Conservation (phyloP, 495 filamentous ascomycete genomes). For the Xylaria longipes region DNA sequence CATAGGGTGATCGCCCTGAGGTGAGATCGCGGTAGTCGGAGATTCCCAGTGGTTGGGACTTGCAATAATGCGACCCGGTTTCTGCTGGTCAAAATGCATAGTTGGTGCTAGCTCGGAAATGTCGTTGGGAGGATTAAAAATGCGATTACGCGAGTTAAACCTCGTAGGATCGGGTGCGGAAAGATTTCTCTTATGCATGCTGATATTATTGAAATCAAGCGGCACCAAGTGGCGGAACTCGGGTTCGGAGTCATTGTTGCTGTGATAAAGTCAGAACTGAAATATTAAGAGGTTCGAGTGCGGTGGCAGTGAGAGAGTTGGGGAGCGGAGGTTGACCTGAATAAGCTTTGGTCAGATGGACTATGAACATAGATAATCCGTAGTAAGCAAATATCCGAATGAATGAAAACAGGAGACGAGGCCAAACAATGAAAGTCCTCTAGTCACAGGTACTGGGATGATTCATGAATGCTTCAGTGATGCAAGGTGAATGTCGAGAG, state of each 20-base stretch:
- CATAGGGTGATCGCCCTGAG: neutral
- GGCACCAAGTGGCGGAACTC: constrained; percentile 31
- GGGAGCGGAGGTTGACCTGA: neutral
- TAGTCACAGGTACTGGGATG: neutral
- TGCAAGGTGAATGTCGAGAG: neutral
- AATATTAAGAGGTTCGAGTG: neutral
- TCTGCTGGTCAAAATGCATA: constrained; percentile 14
- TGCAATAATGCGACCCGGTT: constrained; percentile 7
- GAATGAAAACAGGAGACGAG: neutral
- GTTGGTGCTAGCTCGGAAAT: neutral
- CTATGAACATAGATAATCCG: neutral
- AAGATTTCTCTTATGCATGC: constrained; percentile 28
- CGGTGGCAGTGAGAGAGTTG: neutral
- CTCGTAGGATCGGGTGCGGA: constrained; percentile 25
- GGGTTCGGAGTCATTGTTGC: neutral
- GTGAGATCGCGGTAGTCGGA: neutral
- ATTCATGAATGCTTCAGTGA: neutral
- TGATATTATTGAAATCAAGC: constrained; percentile 18
- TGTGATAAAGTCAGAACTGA: constrained; percentile 10
- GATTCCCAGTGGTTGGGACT: constrained; percentile 2
- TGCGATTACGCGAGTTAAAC: neutral
- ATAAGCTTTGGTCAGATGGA: neutral
- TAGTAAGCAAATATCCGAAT: neutral
- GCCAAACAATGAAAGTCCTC: neutral
- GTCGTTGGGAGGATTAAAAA: constrained; percentile 11